Evolutionary conservation across 1,284 basidiomycete genomes (phyloP), one percentile per base, ranked within the genome.

Genomic region (Sporisorium exsertum): DNA sequence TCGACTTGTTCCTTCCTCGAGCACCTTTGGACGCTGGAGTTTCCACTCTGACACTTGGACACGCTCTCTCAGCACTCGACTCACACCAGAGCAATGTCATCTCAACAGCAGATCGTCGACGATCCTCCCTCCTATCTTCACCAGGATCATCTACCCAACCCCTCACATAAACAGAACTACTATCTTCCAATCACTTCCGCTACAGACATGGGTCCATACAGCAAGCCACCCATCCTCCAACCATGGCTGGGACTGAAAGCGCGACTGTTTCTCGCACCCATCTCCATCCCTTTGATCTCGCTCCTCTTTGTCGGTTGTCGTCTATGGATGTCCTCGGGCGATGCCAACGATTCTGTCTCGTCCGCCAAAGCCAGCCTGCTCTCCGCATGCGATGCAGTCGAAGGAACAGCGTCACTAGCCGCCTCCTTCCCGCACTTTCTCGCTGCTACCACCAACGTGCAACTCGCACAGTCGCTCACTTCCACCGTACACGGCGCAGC

Each of bases 401-500:
- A 97, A 80, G 88, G 88, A 46, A 93, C 94, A 6, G 93, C 94
- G 16, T 92, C 91, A 7, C 88, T 91, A 7, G 89, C 94, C 5
- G 92, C 93, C 18, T 93, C 92, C 67, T 89, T 97, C 87, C 95
- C 95, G 0, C 89, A 94, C 33, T 94, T 91, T 82, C 88, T 96
- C 86, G 94, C 95, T 1, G 87, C 91, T 29, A 91, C 93, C 12
- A 91, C 93, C 29, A 97, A 97, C 83, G 88, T 90, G 57, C 91
- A 92, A 76, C 91, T 94, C 64, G 88, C 90, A 0, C 89, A 91
- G 72, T 90, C 92, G 0, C 90, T 94, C 56, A 94, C 94, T 77
- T 92, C 89, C 0, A 90, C 91, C 0, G 90, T 96, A 83, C 88
- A 92, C 57, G 93, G 89, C 15, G 91, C 94, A 18, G 87, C 92